These are phyloP conservation scores for Gossypium gossypioides DNA, from an alignment of 441 rosid species.

Conservation along the genomic window DNA sequence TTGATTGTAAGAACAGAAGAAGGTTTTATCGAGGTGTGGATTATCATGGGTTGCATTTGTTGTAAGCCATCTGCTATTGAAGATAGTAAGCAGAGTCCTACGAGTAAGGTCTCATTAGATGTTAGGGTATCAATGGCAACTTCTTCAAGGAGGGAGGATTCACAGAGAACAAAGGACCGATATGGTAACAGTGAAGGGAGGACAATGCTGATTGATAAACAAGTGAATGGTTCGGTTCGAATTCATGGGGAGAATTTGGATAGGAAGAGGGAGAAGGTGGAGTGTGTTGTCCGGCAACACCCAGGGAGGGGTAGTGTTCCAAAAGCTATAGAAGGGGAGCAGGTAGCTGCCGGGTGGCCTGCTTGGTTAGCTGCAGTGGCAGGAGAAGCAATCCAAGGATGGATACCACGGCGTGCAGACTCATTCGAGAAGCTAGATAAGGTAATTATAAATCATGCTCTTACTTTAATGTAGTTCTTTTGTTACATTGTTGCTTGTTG, in stretches of 20 bases:
- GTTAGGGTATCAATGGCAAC: conserved; percentile 46
- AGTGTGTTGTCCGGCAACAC: conserved; percentile 39
- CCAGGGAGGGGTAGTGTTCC: conserved; percentile 56
- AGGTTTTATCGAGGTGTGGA: conserved; percentile 19
- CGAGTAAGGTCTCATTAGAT: conserved; percentile 51
- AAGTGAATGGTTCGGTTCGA: conserved; percentile 46
- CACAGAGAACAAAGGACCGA: conserved; percentile 41
- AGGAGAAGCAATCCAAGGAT: conserved; percentile 88
- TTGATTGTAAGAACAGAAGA: conserved; percentile 26
- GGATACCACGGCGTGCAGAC: conserved; percentile 92
- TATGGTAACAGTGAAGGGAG: conserved; percentile 54
- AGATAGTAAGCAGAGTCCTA: conserved; percentile 80
- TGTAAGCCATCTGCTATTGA: conserved; percentile 81
- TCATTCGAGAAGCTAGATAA: conserved; percentile 87
- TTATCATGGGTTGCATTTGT: conserved; percentile 76
- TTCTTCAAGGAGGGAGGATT: conserved; percentile 73
- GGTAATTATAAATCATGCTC: conserved; percentile 33
- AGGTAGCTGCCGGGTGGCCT: conserved; percentile 96
- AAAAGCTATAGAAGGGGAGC: conserved; percentile 71
- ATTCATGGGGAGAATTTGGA: conserved; percentile 49
- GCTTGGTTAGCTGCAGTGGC: conserved; percentile 91
- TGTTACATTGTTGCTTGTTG: not conserved
- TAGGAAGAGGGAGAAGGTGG: conserved; percentile 60
- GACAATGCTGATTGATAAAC: conserved; percentile 52
- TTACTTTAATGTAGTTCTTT: not conserved